Conservation (phyloP, 129 eudicot species). For the Oenanthe sinensis region DNA sequence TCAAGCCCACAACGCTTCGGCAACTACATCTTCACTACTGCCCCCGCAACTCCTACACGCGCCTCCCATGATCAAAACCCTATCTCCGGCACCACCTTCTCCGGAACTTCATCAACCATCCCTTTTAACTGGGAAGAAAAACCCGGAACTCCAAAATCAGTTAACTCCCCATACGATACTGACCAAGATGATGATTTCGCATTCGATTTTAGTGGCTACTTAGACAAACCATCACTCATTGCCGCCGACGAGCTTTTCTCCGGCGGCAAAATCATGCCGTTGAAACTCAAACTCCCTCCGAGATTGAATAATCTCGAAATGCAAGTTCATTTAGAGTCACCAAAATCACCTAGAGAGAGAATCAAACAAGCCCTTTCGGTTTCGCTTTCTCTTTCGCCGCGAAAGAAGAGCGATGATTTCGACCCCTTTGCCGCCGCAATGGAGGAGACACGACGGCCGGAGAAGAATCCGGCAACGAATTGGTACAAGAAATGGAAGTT, state of each 20-base stretch:
- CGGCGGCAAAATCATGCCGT: not conserved
- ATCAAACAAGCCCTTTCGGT: not conserved
- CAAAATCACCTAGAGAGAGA: not conserved
- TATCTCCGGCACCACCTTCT: not conserved
- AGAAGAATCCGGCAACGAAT: not conserved
- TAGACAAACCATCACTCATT: not conserved
- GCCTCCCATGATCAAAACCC: not conserved
- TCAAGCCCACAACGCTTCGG: conserved; percentile 10
- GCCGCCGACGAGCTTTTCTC: conserved; percentile 11
- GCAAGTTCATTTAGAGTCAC: not conserved
- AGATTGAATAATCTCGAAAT: not conserved
- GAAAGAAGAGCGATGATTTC: conserved; percentile 8
- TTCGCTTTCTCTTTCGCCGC: conserved; percentile 32
- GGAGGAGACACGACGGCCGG: conserved; percentile 21
- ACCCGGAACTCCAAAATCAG: not conserved
- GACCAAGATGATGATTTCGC: conserved; percentile 1
- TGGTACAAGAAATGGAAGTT: conserved; percentile 17
- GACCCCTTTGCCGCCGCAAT: conserved; percentile 41
- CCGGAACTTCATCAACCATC: not conserved
- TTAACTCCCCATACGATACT: not conserved
- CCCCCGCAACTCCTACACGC: conserved; percentile 2
- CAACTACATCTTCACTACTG: conserved; percentile 9
- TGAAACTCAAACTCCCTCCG: not conserved
- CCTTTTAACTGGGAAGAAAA: conserved; percentile 7
- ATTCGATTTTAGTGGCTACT: not conserved